Percentiles rank a stretch among this genome's conserved stretches.
phyloP scores from a whole-genome alignment of 345 rosid genomes.

The Isatis tinctoria region DNA sequence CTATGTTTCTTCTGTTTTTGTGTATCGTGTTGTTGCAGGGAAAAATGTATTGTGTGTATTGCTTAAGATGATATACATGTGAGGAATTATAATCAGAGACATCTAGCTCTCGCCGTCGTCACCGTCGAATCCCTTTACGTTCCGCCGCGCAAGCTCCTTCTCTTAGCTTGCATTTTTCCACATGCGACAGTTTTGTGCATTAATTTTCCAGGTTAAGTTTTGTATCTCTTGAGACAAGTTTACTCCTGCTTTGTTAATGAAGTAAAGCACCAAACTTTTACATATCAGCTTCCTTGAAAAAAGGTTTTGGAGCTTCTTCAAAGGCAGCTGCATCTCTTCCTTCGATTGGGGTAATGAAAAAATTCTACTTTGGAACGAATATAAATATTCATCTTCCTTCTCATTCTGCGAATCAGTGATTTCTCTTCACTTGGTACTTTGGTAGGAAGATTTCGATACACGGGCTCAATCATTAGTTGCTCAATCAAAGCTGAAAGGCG shows the following conservation, averaged over 20 bases:
- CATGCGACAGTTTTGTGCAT: background rate
- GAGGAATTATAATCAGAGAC: constrained; percentile 28
- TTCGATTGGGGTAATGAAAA: constrained; percentile 67
- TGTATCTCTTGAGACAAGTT: background rate
- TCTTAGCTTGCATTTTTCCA: background rate
- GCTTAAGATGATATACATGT: constrained; percentile 58
- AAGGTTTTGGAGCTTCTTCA: constrained; percentile 70
- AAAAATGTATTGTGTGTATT: constrained; percentile 61
- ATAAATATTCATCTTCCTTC: background rate
- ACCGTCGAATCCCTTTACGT: background rate
- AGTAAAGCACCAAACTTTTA: background rate
- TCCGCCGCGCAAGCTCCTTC: background rate
- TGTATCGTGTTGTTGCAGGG: constrained; percentile 34
- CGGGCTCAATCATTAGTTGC: constrained; percentile 74
- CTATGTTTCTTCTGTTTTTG: background rate
- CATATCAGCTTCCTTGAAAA: constrained; percentile 33
- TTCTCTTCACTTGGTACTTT: background rate
- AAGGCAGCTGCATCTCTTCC: constrained; percentile 71
- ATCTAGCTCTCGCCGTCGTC: constrained; percentile 5
- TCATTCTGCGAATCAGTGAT: background rate
- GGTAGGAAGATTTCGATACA: constrained; percentile 88
- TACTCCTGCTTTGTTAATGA: background rate
- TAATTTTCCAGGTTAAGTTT: background rate
- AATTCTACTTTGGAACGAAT: background rate
- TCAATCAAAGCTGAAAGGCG: constrained; percentile 84